Evolutionary conservation across 2,329 filamentous ascomycete genomes (phyloP).

Genomic region (Neopestalotiopsis clavispora): DNA sequence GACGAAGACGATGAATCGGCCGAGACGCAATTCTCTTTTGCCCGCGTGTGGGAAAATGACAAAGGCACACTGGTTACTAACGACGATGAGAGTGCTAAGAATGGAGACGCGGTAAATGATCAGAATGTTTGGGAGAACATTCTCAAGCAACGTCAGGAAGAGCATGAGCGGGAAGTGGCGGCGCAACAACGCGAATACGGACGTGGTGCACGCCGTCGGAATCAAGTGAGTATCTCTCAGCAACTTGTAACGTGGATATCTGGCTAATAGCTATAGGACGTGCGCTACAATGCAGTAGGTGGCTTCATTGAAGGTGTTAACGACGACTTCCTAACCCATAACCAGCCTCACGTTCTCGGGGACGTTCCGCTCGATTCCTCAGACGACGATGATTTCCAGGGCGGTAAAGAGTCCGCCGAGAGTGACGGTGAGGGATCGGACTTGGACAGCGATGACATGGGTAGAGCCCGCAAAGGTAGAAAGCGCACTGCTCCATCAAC

Average conservation of each 20-base stretch:
- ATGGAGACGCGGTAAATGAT: slow-evolving; percentile 61
- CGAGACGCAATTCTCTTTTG: slow-evolving; percentile 86
- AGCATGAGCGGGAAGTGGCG: slow-evolving; percentile 74
- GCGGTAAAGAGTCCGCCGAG: slow-evolving; percentile 26
- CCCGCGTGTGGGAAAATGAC: slow-evolving; percentile 90
- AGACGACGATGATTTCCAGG: slow-evolving; percentile 25
- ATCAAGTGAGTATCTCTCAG: slow-evolving; percentile 43
- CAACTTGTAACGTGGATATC: slow-evolving; percentile 17
- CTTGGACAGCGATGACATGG: slow-evolving; percentile 12
- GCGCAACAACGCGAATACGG: slow-evolving; percentile 77
- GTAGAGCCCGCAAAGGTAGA: slow-evolving; percentile 29
- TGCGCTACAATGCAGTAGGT: slow-evolving; percentile 51
- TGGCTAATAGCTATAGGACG: slow-evolving; percentile 28
- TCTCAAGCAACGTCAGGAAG: slow-evolving; percentile 78
- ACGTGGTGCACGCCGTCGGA: slow-evolving; percentile 77
- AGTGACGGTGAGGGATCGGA: slow-evolving; percentile 22
- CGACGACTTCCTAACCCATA: slow-evolving; percentile 25
- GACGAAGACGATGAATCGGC: slow-evolving; percentile 69
- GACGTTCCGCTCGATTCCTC: slow-evolving; percentile 32
- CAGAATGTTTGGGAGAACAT: slow-evolving; percentile 89
- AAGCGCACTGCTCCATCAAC: slow-evolving; percentile 22
- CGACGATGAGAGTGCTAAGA: slow-evolving; percentile 54
- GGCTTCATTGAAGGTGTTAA: slow-evolving; percentile 31
- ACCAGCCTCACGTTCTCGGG: slow-evolving; percentile 29
- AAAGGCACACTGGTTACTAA: slow-evolving; percentile 69